phyloP scores from a whole-genome alignment of 352 stramenopile genomes.

The Globisporangium irregulare region DNA sequence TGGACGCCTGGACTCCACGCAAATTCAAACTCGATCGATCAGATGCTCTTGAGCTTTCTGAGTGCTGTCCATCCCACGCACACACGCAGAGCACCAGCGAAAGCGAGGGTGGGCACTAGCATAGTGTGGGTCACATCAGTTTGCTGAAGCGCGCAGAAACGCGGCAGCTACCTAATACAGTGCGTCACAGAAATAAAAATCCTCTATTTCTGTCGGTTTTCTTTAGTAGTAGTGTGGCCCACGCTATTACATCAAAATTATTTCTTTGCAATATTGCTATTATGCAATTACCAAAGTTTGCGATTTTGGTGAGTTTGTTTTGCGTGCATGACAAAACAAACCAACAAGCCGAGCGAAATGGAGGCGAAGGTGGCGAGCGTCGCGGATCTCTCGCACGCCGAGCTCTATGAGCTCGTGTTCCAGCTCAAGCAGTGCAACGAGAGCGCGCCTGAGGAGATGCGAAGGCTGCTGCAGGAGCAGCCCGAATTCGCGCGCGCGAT shows the following conservation, averaged over 20 bases:
- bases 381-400: slow-evolving; percentile 42
- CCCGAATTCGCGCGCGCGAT: slow-evolving; percentile 70
- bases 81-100: background rate
- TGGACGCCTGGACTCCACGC: slow-evolving; percentile 3
- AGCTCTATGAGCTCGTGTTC: slow-evolving; percentile 78
- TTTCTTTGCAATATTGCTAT: background rate
- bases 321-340: background rate
- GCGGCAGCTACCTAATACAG: background rate
- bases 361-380: slow-evolving; percentile 34
- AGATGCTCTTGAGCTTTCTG: background rate
- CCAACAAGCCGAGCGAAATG: slow-evolving; percentile 13
- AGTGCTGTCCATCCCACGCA: background rate
- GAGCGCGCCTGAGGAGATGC: slow-evolving; percentile 65
- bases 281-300: background rate
- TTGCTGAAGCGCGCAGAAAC: background rate
- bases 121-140: background rate
- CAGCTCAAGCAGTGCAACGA: slow-evolving; percentile 82
- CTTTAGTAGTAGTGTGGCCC: background rate
- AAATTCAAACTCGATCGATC: background rate
- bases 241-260: background rate
- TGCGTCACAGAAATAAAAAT: background rate
- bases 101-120: background rate
- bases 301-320: background rate
- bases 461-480: slow-evolving; percentile 68
- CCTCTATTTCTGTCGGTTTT: background rate